A percentile compares a stretch with the other conserved stretches of the same genome.
Evolutionary conservation across 768 basidiomycete genomes (phyloP).

Genomic region (Hygrocybe coccinea): DNA sequence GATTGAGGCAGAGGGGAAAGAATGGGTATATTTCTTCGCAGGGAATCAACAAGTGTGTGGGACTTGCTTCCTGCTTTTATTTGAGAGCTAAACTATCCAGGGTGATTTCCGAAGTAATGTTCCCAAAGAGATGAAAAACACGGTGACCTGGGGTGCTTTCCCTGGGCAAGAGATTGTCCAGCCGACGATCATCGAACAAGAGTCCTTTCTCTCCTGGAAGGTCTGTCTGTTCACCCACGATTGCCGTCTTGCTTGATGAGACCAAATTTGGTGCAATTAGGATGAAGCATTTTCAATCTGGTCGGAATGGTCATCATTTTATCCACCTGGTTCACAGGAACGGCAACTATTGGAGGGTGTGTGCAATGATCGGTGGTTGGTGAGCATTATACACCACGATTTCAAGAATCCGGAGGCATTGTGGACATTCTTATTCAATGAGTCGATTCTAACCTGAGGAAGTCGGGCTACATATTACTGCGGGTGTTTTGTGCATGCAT

Average conservation of each 20-base stretch:
- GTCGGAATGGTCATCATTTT: constrained; percentile 90
- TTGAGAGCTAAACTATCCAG: constrained; percentile 54
- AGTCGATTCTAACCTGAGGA: neutral
- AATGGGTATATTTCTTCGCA: constrained; percentile 83
- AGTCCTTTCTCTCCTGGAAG: constrained; percentile 97
- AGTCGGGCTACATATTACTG: neutral
- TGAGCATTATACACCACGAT: constrained; percentile 91
- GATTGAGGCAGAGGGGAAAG: constrained; percentile 49
- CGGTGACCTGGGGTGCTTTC: constrained; percentile 98
- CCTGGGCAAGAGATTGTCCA: constrained; percentile 94
- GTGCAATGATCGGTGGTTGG: constrained; percentile 75
- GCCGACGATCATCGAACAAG: constrained; percentile 92
- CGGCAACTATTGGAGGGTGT: constrained; percentile 69
- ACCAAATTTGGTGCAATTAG: constrained; percentile 35
- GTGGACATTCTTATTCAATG: constrained; percentile 75
- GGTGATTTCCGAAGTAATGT: constrained; percentile 81
- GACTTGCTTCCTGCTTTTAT: constrained; percentile 59
- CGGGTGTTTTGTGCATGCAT: too few species aligned
- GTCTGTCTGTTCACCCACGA: constrained; percentile 35
- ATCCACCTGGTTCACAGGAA: constrained; percentile 68
- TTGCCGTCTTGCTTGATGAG: neutral
- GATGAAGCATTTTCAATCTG: constrained; percentile 96
- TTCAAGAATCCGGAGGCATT: constrained; percentile 74
- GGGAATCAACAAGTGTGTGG: constrained; percentile 63
- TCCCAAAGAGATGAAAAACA: constrained; percentile 73